Conservation (phyloP, 805 yeast genomes). For the Candida xyloterini region DNA sequence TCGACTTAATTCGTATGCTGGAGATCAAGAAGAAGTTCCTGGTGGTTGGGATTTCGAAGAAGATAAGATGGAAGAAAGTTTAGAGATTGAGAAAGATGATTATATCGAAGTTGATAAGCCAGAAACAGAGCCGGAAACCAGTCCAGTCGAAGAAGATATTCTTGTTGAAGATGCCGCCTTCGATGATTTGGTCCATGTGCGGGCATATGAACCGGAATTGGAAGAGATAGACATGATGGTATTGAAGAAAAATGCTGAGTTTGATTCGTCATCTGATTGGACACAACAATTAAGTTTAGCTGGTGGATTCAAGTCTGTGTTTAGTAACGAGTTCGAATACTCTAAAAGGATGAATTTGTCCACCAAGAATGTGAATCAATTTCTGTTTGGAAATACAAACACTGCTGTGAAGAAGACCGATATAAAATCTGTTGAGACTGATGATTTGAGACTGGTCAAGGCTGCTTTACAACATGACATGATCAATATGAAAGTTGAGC, state of each 20-base stretch:
- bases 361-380: conserved; percentile 20
- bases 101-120: conserved; percentile 7
- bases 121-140: conserved; percentile 18
- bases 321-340: conserved; percentile 22
- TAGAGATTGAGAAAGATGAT: conserved; percentile 7
- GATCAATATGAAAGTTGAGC: neutral
- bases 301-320: conserved; percentile 41
- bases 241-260: conserved; percentile 38
- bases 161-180: conserved; percentile 3
- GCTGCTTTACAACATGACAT: conserved; percentile 17
- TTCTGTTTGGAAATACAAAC: conserved; percentile 19
- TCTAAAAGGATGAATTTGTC: conserved; percentile 15
- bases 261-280: conserved; percentile 61
- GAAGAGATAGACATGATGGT: conserved; percentile 44
- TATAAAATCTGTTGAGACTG: conserved; percentile 6
- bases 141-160: conserved; percentile 8
- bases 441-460: conserved; percentile 8
- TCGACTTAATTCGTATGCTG: conserved; percentile 18
- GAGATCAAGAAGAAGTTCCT: conserved; percentile 30
- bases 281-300: conserved; percentile 56
- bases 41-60: conserved; percentile 31
- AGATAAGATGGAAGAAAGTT: conserved; percentile 9
- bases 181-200: conserved; percentile 50
- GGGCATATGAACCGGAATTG: conserved; percentile 67
- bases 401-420: conserved; percentile 14